Evolutionary conservation across 306 rosid genomes (phyloP).

Genomic region (Dryas octopetala): DNA sequence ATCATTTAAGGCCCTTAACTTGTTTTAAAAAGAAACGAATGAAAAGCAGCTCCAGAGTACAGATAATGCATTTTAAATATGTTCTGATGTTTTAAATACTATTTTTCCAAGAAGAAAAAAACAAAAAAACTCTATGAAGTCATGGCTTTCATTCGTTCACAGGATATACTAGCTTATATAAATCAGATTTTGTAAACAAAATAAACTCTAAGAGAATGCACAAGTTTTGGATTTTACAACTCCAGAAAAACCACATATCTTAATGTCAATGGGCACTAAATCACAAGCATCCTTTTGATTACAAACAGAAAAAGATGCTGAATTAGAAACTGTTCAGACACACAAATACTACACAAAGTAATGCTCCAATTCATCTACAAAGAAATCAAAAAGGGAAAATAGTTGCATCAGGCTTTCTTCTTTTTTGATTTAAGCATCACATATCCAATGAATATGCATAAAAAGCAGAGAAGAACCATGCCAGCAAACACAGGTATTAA

Average conservation of each 20-base stretch:
- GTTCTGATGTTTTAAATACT: no score
- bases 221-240: not conserved
- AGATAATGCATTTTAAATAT: no score
- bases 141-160: not conserved
- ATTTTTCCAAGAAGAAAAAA: no score
- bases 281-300: not conserved
- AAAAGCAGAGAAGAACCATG: constrained; percentile 70
- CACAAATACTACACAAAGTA: not conserved
- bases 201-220: not conserved
- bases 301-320: not conserved
- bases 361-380: not conserved
- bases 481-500: constrained; percentile 76
- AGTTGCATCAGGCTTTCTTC: constrained; percentile 59
- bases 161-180: not conserved
- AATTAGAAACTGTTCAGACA: not conserved
- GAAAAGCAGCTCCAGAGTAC: no score
- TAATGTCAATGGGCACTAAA: not conserved
- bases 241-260: not conserved
- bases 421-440: constrained; percentile 95
- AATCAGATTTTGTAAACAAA: not conserved
- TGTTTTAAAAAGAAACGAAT: no score
- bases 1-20: no score
- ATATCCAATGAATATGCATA: constrained; percentile 66
- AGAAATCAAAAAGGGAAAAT: not conserved
- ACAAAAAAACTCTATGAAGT: no score